phyloP scores from a whole-genome alignment of 2,329 filamentous ascomycete species.

The Teratosphaeria destructans region DNA sequence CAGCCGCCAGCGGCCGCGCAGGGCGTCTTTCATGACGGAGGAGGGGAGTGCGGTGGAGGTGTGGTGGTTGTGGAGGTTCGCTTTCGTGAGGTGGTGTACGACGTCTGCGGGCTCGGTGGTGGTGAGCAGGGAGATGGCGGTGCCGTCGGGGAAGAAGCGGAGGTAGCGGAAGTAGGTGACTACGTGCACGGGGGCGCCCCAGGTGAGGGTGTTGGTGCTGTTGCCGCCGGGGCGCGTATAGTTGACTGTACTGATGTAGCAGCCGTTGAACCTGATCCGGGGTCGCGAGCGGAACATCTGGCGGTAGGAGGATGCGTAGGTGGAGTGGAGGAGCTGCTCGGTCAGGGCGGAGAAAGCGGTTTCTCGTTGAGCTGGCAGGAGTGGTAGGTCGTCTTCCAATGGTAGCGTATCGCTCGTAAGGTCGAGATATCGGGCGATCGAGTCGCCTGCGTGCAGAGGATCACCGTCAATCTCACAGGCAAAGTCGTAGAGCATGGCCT shows the following conservation, averaged over 20 bases:
- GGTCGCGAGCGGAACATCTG: conserved; percentile 72
- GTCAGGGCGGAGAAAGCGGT: conserved; percentile 16
- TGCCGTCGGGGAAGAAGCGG: conserved; percentile 86
- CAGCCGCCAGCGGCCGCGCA: conserved; percentile 56
- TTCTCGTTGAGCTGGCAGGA: conserved; percentile 11
- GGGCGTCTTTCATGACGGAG: conserved; percentile 57
- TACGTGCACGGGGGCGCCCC: conserved; percentile 78
- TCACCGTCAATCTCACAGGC: conserved; percentile 48
- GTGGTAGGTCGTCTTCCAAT: conserved; percentile 10
- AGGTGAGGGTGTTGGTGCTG: conserved; percentile 59
- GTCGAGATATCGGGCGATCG: conserved; percentile 15
- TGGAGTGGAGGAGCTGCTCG: conserved; percentile 17
- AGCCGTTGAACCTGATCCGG: conserved; percentile 83
- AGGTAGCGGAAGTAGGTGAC: conserved; percentile 98
- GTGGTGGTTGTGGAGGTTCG: conserved; percentile 44
- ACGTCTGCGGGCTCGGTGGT: conserved; percentile 77
- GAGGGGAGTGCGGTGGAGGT: conserved; percentile 32
- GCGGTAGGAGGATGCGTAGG: conserved; percentile 34
- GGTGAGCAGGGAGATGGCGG: conserved; percentile 67
- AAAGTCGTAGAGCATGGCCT: conserved; percentile 73
- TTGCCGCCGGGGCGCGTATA: conserved; percentile 76
- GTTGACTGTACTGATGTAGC: conserved; percentile 95
- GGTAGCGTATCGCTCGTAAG: neutral
- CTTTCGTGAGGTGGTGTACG: conserved; percentile 69
- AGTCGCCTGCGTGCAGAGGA: conserved; percentile 19